A percentile compares a stretch with the other conserved stretches of the same genome.
Conservation (phyloP, 805 yeast genomes). For the Hanseniaspora meyeri region DNA sequence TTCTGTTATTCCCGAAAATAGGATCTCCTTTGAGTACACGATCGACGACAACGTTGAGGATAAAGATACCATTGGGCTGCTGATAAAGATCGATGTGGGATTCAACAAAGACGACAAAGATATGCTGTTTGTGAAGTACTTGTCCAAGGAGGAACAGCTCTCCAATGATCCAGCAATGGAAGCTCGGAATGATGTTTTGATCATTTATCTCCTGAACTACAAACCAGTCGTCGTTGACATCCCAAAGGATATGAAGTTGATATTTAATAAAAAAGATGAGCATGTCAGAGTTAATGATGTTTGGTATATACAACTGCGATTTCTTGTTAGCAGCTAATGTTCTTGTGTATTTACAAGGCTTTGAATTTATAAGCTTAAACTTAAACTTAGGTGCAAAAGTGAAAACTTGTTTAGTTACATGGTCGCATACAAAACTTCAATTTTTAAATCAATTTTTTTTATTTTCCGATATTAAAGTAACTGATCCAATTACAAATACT, state of each 20-base stretch:
- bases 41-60: background rate
- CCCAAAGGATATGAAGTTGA: slow-evolving; percentile 1
- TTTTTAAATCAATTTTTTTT: no score
- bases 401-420: background rate
- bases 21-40: background rate
- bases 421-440: background rate
- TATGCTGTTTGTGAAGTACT: background rate
- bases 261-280: background rate
- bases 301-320: slow-evolving; percentile 9
- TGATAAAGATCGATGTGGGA: background rate
- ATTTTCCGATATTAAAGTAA: no score
- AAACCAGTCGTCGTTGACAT: slow-evolving; percentile 4
- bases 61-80: background rate
- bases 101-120: background rate
- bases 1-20: background rate
- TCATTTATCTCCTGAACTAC: background rate
- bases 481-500: background rate
- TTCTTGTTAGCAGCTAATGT: background rate
- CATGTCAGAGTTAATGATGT: background rate
- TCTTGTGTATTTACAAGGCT: no score
- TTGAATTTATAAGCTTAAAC: no score
- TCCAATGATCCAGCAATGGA: background rate
- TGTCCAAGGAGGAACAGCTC: background rate
- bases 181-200: background rate
- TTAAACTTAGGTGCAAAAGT: no score